phyloP scores from a whole-genome alignment of 2,329 filamentous ascomycete species.

The Trichoderma endophyticum region DNA sequence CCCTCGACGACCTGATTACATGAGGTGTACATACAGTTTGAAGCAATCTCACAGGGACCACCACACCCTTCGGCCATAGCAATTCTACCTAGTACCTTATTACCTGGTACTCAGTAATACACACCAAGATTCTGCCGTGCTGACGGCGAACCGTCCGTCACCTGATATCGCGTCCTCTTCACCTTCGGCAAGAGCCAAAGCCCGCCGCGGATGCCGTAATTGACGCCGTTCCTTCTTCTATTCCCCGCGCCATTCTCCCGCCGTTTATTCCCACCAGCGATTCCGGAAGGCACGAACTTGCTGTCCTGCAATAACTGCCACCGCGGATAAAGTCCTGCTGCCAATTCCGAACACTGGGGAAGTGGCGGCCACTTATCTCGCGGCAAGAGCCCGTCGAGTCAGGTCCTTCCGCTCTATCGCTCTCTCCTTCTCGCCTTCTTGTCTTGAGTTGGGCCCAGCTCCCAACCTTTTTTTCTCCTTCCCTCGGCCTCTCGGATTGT shows the following conservation, averaged over 20 bases:
- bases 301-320: not conserved
- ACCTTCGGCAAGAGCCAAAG: not conserved
- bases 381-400: not conserved
- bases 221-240: not conserved
- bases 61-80: not conserved
- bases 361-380: constrained; percentile 13
- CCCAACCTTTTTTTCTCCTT: constrained; percentile 1
- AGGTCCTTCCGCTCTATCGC: not conserved
- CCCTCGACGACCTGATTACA: not conserved
- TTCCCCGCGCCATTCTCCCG: constrained; percentile 6
- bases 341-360: not conserved
- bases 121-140: not conserved
- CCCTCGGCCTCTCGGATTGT: not conserved
- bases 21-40: not conserved
- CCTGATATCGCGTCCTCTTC: not conserved
- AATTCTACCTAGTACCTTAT: not conserved
- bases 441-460: not conserved
- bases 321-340: constrained; percentile 1
- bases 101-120: not conserved
- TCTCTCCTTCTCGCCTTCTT: not conserved
- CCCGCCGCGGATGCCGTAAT: not conserved
- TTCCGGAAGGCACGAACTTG: not conserved
- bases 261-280: constrained; percentile 1
- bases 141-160: not conserved
- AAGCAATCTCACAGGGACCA: not conserved